Evolutionary conservation across 495 filamentous ascomycete genomes (phyloP), one percentile per base, ranked within the genome.

Genomic region (Aspergillus sclerotioniger): DNA sequence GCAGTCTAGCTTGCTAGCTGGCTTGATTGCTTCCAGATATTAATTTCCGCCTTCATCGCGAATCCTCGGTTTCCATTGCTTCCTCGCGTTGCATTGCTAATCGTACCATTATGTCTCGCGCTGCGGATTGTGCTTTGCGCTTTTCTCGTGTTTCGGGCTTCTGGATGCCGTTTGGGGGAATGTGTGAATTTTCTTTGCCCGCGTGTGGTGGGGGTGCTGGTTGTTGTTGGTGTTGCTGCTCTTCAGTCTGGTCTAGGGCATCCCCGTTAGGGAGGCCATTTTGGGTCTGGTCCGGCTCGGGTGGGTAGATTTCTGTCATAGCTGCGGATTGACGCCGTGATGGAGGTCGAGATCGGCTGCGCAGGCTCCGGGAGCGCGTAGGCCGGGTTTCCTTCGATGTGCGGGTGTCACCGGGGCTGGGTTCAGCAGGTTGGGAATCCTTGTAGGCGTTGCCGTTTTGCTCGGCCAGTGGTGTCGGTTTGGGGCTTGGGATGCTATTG

Each of bases 11-110:
- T n/a, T n/a, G n/a, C 31, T 31, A 16, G 16, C 19, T 37, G 13
- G 51, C 35, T 58, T 57, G 21, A 66, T 13, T 12, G 37, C 37
- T 13, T 12, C 37, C 37, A 13, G n/a, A 8, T 8, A 41, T 16
- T 13, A 41, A 3, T 16, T 16, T 16, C 37, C 17, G 3, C 16
- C 17, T 17, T 62, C 60, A 74, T 52, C 65, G 66, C 5, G 60
- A 17, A 16, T 68, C 62, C 5, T 70, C 69, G 1, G 66, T 72
- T 50, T 72, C 73, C 73, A 76, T 77, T n/a, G 68, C 69, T 53
- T 78, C 75, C 57, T 79, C 76, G 6, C 73, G 73, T 59, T 77
- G 68, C 70, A 79, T 74, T 28, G 73, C 75, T 41, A 71, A 54
- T 35, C 66, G 69, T 25, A 64, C 73, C 68, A 77, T 65, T 21